Conservation (phyloP, 768 basidiomycete species). For the Pleurotus platypus region DNA sequence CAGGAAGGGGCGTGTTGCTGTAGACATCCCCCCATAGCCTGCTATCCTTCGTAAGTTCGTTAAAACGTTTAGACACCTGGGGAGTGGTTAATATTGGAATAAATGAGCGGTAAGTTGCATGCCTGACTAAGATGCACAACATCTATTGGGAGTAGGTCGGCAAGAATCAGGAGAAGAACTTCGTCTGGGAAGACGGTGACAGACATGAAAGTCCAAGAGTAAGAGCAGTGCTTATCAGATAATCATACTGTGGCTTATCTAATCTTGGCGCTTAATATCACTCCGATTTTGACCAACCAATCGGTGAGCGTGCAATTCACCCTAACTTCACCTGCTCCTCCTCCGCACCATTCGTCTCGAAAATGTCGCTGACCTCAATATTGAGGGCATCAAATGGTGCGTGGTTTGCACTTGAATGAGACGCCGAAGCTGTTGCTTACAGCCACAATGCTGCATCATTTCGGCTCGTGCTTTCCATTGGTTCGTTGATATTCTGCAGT, state of each 20-base stretch:
- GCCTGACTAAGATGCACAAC: not conserved
- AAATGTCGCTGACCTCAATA: conserved; percentile 7
- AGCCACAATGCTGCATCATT: not conserved
- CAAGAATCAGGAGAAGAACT: not conserved
- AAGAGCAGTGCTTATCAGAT: not conserved
- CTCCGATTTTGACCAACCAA: conserved; percentile 8
- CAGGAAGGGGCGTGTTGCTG: not conserved
- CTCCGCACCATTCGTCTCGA: not conserved
- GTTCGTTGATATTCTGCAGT: not conserved
- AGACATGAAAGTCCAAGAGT: not conserved
- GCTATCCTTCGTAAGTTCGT: not conserved
- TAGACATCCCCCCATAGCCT: not conserved
- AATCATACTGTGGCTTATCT: not conserved
- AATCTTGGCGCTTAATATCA: not conserved
- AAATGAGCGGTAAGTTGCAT: not conserved
- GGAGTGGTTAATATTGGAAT: not conserved
- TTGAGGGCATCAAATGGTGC: conserved; percentile 6
- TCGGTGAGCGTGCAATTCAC: not conserved
- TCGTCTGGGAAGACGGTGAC: not conserved
- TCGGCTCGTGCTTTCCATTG: not conserved
- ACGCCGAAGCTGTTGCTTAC: not conserved
- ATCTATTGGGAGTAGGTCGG: not conserved
- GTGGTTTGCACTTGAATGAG: not conserved
- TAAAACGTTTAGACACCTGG: not conserved
- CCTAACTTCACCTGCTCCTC: not conserved